Base-by-base conservation (phyloP, 345 rosid genomes). In the Linum tenue region DNA sequence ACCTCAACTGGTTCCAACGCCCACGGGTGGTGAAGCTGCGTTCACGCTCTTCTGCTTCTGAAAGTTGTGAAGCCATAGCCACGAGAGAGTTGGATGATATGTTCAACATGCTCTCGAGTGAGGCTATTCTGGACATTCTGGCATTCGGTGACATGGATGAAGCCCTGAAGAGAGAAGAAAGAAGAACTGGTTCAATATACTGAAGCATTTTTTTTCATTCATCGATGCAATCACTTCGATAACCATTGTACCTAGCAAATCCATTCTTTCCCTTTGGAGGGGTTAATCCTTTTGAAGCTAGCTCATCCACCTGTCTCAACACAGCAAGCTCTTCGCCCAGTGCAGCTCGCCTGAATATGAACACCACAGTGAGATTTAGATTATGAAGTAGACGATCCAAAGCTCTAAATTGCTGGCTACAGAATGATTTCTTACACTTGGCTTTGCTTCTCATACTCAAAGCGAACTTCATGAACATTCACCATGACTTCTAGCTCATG, bases 31-130 rank as follows among this genome's bases (percentile, higher is more conserved):
- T 80, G 70, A 94, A 85, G 38, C 83, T 88, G 64, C 97, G 96
- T 63, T 94, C 99, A 44, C 97, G 77, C 76, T 94, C 97, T 77
- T 90, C 96, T 73, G 97, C 97, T 80, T 94, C 99, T 44, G 97
- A 94, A 64, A 94, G 95, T 77, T 94, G 96, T 72, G 97, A 90
- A 64, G 99, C 99, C 99, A 94, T 94, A 53, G 99, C 85, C 37
- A 94, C 96, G 22, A 94, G 89, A 40, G 96, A 94, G 74, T 86
- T 86, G 55, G 99, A 94, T 72, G 99, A 83, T 74, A 90, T 88
- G 75, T 85, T 81, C 12, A 90, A 79, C 99, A 94, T 94, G 78
- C 77, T 84, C 80, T 94, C 97, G 17, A 94, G 96, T 53, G 96
- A 90, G 66, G 95, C 84, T 76, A 84, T 88, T 67, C 97, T 72